phyloP scores from a whole-genome alignment of 2,329 filamentous ascomycete genomes.

The Colletotrichum tofieldiae region DNA sequence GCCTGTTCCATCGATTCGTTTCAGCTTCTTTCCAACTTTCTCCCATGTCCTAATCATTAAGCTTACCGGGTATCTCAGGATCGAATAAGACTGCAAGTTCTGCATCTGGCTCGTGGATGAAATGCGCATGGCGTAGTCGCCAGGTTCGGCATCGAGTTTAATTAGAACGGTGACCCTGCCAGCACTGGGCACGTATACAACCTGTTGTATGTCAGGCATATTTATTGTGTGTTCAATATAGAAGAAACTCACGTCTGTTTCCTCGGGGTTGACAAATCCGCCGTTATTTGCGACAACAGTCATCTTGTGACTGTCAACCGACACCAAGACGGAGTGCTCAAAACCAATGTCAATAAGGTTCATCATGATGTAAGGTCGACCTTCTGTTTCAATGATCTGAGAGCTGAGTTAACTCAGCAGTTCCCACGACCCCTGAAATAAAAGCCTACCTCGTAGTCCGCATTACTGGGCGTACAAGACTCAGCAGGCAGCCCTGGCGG shows the following conservation, averaged over 20 bases:
- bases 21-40: neutral
- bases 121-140: conserved; percentile 46
- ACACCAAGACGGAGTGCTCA: conserved; percentile 37
- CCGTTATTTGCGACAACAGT: conserved; percentile 46
- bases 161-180: conserved; percentile 45
- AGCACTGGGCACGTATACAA: conserved; percentile 44
- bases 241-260: conserved; percentile 17
- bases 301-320: conserved; percentile 47
- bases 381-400: conserved; percentile 32
- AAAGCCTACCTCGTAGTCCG: conserved; percentile 31
- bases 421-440: neutral
- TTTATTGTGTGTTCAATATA: neutral
- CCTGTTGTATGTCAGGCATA: neutral
- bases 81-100: conserved; percentile 46
- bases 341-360: conserved; percentile 38
- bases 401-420: neutral
- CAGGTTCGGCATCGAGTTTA: conserved; percentile 42
- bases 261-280: conserved; percentile 44
- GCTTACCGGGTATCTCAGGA: conserved; percentile 42
- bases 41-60: neutral
- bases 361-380: conserved; percentile 33
- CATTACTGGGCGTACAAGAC: conserved; percentile 25
- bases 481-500: conserved; percentile 25
- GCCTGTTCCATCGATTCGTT: neutral
- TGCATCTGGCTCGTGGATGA: conserved; percentile 47